A percentile compares a stretch with the other conserved stretches of the same genome.
phyloP scores from a whole-genome alignment of 345 rosid species.

The Pistacia integerrima region DNA sequence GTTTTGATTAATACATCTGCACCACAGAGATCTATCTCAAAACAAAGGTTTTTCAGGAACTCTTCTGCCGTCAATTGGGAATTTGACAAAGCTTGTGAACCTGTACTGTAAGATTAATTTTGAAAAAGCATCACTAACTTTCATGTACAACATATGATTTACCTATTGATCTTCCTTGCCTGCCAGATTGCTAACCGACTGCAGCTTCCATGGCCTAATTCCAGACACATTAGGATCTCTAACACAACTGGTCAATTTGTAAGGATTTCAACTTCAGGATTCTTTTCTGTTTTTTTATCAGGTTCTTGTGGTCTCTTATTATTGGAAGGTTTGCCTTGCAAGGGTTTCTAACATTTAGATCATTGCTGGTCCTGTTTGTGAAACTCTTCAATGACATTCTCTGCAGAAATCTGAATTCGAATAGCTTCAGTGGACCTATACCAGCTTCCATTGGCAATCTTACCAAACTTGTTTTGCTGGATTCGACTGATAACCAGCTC shows the following conservation, averaged over 20 bases:
- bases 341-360: no score
- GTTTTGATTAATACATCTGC: neutral
- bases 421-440: conserved; percentile 41
- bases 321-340: neutral
- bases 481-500: conserved; percentile 45
- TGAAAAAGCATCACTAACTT: neutral
- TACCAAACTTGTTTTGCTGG: conserved; percentile 42
- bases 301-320: neutral
- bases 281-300: no score
- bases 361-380: neutral
- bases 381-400: neutral
- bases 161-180: neutral
- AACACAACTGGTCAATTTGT: conserved; percentile 24
- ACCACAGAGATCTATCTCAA: conserved; percentile 72
- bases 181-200: conserved; percentile 34
- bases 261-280: conserved; percentile 11
- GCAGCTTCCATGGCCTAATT: conserved; percentile 33
- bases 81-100: conserved; percentile 50
- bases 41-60: conserved; percentile 63
- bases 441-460: conserved; percentile 50
- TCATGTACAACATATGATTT: neutral
- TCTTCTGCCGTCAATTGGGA: conserved; percentile 61
- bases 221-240: conserved; percentile 36
- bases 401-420: conserved; percentile 48
- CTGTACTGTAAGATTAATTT: conserved; percentile 55